Evolutionary conservation across 768 basidiomycete genomes (phyloP).

Genomic region (Tricholoma matsutake): DNA sequence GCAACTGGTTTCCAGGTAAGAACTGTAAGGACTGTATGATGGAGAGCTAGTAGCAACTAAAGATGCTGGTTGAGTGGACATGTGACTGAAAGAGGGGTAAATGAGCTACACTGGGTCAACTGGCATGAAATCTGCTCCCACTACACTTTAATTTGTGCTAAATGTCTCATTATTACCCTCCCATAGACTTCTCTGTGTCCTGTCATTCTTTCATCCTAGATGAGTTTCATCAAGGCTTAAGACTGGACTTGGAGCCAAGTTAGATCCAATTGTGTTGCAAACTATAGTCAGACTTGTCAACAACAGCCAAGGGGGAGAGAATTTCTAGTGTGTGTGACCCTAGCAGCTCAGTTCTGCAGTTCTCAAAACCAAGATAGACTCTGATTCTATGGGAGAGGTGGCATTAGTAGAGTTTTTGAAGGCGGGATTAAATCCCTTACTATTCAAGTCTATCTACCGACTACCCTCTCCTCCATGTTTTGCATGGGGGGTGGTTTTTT

Average conservation of each 20-base stretch:
- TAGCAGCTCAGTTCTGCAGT: background rate
- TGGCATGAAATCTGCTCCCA: conserved; percentile 23
- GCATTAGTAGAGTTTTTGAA: too few relatives aligned
- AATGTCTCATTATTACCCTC: conserved; percentile 12
- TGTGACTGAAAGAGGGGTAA: conserved; percentile 26
- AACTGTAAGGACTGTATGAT: too few relatives aligned
- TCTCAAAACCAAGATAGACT: conserved; percentile 10
- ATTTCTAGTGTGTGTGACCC: conserved; percentile 12
- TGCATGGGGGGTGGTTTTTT: too few relatives aligned
- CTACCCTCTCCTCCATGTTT: too few relatives aligned
- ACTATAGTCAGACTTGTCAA: conserved; percentile 13
- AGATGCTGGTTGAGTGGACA: too few relatives aligned
- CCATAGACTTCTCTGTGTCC: conserved; percentile 17
- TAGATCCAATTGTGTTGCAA: conserved; percentile 15
- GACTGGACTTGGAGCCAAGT: conserved; percentile 8
- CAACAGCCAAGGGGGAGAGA: conserved; percentile 10
- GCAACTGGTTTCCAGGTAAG: too few relatives aligned
- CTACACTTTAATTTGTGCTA: conserved; percentile 15
- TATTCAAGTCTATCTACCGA: too few relatives aligned
- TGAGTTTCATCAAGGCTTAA: conserved; percentile 3
- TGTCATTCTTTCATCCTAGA: conserved; percentile 17
- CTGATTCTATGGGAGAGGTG: too few relatives aligned
- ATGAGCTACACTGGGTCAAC: conserved; percentile 21
- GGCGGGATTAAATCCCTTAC: too few relatives aligned
- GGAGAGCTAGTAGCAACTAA: too few relatives aligned